Conservation (phyloP, 78 protist species). For the Pigoraptor vietnamica region DNA sequence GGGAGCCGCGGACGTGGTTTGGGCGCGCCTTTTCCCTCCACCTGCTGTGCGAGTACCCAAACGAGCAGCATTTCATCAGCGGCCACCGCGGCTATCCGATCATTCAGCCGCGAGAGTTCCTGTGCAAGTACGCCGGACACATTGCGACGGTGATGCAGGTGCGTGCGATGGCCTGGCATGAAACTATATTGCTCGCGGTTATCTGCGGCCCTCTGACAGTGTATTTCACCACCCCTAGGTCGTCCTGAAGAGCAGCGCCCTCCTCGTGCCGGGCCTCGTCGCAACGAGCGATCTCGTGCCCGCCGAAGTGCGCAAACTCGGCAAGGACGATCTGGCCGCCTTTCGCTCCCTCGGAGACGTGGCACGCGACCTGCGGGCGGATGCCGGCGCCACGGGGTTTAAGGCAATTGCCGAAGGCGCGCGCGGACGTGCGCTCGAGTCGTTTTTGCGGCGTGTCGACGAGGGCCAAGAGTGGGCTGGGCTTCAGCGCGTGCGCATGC, state of each 20-base stretch:
- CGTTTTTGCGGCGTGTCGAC: background rate
- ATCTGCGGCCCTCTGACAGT: background rate
- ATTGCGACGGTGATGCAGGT: background rate
- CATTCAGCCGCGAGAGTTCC: background rate
- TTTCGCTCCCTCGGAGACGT: background rate
- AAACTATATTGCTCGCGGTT: background rate
- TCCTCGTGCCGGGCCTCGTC: background rate
- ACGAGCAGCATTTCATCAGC: background rate
- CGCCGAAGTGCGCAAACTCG: background rate
- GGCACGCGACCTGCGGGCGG: background rate
- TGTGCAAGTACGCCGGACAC: background rate
- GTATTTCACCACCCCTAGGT: background rate
- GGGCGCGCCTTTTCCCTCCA: background rate
- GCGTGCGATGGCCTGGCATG: background rate
- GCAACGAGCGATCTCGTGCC: background rate
- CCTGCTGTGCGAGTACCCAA: background rate
- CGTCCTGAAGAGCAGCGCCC: background rate
- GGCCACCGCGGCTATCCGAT: background rate
- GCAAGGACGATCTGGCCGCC: background rate
- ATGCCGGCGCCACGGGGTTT: background rate
- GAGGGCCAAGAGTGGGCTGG: background rate
- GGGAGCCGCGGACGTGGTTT: background rate
- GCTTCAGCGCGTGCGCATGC: background rate
- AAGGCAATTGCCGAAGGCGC: background rate
- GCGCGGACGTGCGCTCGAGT: background rate